Base-by-base conservation (phyloP, 2,329 filamentous ascomycete species). In the Colletotrichum endophyticum region DNA sequence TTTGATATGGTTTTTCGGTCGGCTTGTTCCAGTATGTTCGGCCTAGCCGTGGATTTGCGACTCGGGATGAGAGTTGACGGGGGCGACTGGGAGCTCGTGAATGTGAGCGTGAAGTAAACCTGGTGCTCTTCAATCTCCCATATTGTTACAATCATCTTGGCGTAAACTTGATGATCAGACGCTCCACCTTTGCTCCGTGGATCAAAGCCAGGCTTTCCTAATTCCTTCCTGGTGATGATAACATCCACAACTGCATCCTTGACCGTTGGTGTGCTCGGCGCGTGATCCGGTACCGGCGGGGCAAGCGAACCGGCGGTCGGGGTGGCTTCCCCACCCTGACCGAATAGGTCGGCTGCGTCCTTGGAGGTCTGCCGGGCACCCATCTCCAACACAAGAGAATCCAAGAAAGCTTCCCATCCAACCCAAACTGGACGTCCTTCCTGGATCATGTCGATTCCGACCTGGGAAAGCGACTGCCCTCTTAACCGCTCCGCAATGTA, bases 81-180 rank as follows among this genome's bases (percentile, higher is more conserved):
- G 0, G 83, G 81, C 1, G 87, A 86, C 22, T 89, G 86, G 15
- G 91, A 89, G 77, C 89, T 92, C 13, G 94, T 96, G 77, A 96
- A 96, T 0, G 94, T 95, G 74, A 96, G 85, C 3, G 93, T 95
- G 81, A 92, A 96, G 83, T 93, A 95, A 12, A 89, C 91, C 79
- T 93, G 90, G 25, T 89, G 88, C 57, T 94, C 91, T 53, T 94
- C 91, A n/a, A 91, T 87, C 76, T 91, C 89, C 93, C 94, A 96
- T 8, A 95, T 90, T 1, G 92, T 94, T 27, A 96, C 91, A 63
- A 95, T 95, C 93, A 96, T 95, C 78, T 93, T 94, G 27, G 94
- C 93, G 78, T 91, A 91, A 0, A 91, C 84, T 79, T 87, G 87
- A 66, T 83, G 84, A 27, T 85, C 83, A 8, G 82, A 83, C 22